Conservation (phyloP, 169 alveolate genomes). For the Eimeria falciformis region DNA sequence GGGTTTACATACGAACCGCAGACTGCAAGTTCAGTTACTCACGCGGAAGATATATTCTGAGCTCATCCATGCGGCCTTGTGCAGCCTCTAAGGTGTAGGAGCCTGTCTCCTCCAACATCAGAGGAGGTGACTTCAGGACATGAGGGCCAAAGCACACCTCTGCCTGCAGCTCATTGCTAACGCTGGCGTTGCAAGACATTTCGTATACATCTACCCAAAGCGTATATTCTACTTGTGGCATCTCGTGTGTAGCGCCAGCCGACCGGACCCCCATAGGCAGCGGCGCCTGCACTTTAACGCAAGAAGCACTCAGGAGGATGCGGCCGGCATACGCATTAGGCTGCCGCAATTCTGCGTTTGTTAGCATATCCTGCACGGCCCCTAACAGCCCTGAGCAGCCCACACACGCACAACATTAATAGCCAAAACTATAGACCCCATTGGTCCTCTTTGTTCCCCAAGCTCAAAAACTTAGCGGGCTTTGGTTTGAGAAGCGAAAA, state of each 20-base stretch:
- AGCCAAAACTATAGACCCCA: too few relatives aligned
- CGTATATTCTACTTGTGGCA: slow-evolving; percentile 66
- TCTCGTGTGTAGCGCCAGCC: slow-evolving; percentile 39
- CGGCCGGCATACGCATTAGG: slow-evolving; percentile 83
- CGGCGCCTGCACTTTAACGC: slow-evolving; percentile 82
- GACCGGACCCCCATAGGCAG: slow-evolving; percentile 80
- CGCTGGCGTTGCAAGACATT: slow-evolving; percentile 74
- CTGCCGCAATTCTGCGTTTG: slow-evolving; percentile 79
- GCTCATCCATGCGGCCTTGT: slow-evolving; percentile 87
- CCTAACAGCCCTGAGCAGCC: slow-evolving; percentile 74
- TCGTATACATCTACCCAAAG: slow-evolving; percentile 84
- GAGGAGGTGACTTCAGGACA: slow-evolving; percentile 78
- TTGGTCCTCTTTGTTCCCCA: too few relatives aligned
- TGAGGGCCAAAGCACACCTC: slow-evolving; percentile 84
- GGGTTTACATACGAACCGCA: too few relatives aligned
- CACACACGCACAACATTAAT: too few relatives aligned
- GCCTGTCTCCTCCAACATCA: slow-evolving; percentile 80
- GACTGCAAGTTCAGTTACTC: too few relatives aligned
- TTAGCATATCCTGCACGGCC: slow-evolving; percentile 80
- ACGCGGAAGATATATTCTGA: slow-evolving; percentile 86
- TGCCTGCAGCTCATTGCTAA: slow-evolving; percentile 72
- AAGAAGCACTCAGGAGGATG: slow-evolving; percentile 79
- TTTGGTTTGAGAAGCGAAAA: too few relatives aligned
- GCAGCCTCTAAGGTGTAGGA: slow-evolving; percentile 85
- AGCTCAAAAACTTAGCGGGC: too few relatives aligned